These are phyloP conservation scores for Benincasa hispida DNA, from an alignment of 306 rosid genomes.

Conservation along the genomic window DNA sequence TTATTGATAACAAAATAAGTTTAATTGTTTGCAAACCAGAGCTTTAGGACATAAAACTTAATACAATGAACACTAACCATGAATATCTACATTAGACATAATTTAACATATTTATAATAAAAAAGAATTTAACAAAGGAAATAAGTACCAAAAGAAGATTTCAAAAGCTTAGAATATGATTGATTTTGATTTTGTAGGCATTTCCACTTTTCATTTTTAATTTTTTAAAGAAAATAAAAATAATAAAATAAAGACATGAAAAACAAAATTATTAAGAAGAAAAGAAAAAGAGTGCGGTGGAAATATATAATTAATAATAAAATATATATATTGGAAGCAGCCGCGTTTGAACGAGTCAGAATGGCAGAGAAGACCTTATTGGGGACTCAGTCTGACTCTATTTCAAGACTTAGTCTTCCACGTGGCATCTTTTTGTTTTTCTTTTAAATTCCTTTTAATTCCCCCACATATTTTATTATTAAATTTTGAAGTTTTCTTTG, in stretches of 20 bases:
- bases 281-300: background rate
- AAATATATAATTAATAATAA: background rate
- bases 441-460: background rate
- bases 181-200: background rate
- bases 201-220: background rate
- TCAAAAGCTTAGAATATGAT: background rate
- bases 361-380: background rate
- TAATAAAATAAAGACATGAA: background rate
- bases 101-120: too few relatives aligned
- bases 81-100: too few relatives aligned
- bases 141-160: background rate
- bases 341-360: conserved; percentile 6
- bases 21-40: too few relatives aligned
- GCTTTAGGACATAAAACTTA: too few relatives aligned
- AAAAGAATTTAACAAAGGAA: background rate
- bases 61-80: too few relatives aligned
- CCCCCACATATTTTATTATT: background rate
- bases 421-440: background rate
- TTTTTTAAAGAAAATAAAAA: background rate
- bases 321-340: background rate
- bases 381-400: background rate
- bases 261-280: background rate
- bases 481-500: background rate
- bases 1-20: too few relatives aligned
- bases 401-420: background rate